These are phyloP conservation scores for Stephania cephalantha DNA, from an alignment of 164 flowering plant genomes.

Conservation along the genomic window DNA sequence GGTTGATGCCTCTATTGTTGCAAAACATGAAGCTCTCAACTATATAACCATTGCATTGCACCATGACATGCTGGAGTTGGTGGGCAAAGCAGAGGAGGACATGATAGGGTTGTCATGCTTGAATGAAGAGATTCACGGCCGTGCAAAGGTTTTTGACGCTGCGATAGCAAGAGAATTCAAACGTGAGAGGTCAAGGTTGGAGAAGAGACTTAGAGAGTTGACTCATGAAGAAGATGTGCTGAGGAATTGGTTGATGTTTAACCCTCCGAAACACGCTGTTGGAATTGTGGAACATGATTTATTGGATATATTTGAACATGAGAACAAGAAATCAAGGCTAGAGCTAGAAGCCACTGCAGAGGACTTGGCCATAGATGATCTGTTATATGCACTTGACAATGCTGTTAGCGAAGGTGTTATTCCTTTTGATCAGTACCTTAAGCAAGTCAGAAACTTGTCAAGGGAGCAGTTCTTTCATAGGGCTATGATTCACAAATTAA, in stretches of 20 bases:
- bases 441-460: slow-evolving; percentile 28
- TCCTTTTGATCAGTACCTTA: slow-evolving; percentile 31
- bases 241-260: slow-evolving; percentile 35
- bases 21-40: slow-evolving; percentile 43
- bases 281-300: neutral
- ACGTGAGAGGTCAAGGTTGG: slow-evolving; percentile 28
- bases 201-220: slow-evolving; percentile 19
- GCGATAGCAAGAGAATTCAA: slow-evolving; percentile 25
- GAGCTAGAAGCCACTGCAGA: slow-evolving; percentile 28
- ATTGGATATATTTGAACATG: slow-evolving; percentile 34
- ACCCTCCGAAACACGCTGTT: slow-evolving; percentile 12
- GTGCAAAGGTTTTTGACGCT: slow-evolving; percentile 13
- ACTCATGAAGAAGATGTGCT: slow-evolving; percentile 27
- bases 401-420: slow-evolving; percentile 34
- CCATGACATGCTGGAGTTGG: slow-evolving; percentile 28
- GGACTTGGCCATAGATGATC: slow-evolving; percentile 46
- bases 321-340: slow-evolving; percentile 23
- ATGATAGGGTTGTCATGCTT: slow-evolving; percentile 23
- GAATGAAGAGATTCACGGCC: slow-evolving; percentile 24
- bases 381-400: slow-evolving; percentile 44
- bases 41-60: slow-evolving; percentile 29
- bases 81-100: slow-evolving; percentile 22
- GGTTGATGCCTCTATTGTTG: slow-evolving; percentile 24
- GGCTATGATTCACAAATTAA: slow-evolving; percentile 10
- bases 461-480: slow-evolving; percentile 30